Conservation (phyloP, 192 early-diverging fungal genomes). For the Coemansia sp. region DNA sequence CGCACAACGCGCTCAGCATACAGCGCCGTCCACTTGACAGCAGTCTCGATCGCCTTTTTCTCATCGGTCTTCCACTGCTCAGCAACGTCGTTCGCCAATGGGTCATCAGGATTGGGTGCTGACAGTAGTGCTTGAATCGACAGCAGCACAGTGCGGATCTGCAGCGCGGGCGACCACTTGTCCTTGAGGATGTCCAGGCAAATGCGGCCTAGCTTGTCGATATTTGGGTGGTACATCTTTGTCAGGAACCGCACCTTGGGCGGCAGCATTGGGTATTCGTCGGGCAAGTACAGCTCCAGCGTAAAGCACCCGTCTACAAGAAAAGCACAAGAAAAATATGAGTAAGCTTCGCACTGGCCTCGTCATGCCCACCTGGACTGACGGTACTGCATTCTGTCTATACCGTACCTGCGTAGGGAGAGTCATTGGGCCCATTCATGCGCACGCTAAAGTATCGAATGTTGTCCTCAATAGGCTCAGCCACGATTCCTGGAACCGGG, state of each 20-base stretch:
- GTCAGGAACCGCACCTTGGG: slow-evolving; percentile 98
- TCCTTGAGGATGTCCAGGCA: slow-evolving; percentile 99
- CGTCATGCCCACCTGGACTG: neutral
- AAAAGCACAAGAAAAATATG: neutral
- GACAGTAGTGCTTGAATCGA: slow-evolving; percentile 97
- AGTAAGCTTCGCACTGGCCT: neutral
- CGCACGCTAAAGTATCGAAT: slow-evolving; percentile 96
- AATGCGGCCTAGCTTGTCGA: slow-evolving; percentile 97
- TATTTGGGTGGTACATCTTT: slow-evolving; percentile 99
- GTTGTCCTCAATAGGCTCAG: slow-evolving; percentile 88
- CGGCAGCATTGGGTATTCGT: slow-evolving; percentile 97
- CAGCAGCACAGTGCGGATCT: slow-evolving; percentile 96
- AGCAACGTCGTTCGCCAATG: slow-evolving; percentile 96
- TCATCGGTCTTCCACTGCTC: slow-evolving; percentile 99
- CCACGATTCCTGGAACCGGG: slow-evolving; percentile 92
- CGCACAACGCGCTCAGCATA: slow-evolving; percentile 17
- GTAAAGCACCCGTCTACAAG: slow-evolving; percentile 84
- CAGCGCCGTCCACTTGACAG: slow-evolving; percentile 43
- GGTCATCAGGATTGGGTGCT: slow-evolving; percentile 98
- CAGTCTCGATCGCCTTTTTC: slow-evolving; percentile 85
- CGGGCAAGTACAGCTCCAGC: slow-evolving; percentile 94
- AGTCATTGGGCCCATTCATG: slow-evolving; percentile 86
- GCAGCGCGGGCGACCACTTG: slow-evolving; percentile 98
- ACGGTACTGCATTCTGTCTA: neutral
- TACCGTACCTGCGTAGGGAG: slow-evolving; percentile 89